Conservation (phyloP, 2,329 filamentous ascomycete genomes). For the Fusarium sp. region DNA sequence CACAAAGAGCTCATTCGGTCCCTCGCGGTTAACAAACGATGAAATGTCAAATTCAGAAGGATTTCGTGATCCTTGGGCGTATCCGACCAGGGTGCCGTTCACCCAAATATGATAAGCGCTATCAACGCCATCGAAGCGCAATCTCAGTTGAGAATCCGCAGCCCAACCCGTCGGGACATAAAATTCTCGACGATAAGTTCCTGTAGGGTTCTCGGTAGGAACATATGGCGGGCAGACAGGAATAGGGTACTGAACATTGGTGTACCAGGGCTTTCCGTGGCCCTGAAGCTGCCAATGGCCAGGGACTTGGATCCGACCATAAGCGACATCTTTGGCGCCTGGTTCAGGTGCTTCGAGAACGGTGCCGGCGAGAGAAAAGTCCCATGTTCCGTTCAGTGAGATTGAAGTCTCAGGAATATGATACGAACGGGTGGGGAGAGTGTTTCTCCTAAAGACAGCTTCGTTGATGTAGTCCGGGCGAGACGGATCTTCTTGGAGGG, state of each 20-base stretch:
- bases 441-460: conserved; percentile 62
- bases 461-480: conserved; percentile 61
- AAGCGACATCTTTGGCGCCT: conserved; percentile 57
- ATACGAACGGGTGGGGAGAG: conserved; percentile 62
- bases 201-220: conserved; percentile 71
- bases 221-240: conserved; percentile 71
- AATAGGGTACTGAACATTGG: conserved; percentile 73
- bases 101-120: conserved; percentile 76
- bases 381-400: conserved; percentile 65
- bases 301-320: conserved; percentile 65
- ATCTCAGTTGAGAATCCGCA: conserved; percentile 62
- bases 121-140: conserved; percentile 78
- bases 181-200: conserved; percentile 68
- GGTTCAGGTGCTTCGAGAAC: conserved; percentile 56
- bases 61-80: conserved; percentile 74
- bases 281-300: conserved; percentile 77
- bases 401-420: conserved; percentile 60
- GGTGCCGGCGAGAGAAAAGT: conserved; percentile 60
- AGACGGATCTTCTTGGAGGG: conserved; percentile 47
- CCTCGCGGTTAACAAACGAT: conserved; percentile 50
- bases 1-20: conserved; percentile 66
- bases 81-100: conserved; percentile 71
- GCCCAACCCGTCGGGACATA: conserved; percentile 59
- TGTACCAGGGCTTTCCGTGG: conserved; percentile 73
- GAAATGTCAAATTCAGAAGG: conserved; percentile 76